Evolutionary conservation across 768 basidiomycete genomes (phyloP).

Genomic region (Trametes gibbosa): DNA sequence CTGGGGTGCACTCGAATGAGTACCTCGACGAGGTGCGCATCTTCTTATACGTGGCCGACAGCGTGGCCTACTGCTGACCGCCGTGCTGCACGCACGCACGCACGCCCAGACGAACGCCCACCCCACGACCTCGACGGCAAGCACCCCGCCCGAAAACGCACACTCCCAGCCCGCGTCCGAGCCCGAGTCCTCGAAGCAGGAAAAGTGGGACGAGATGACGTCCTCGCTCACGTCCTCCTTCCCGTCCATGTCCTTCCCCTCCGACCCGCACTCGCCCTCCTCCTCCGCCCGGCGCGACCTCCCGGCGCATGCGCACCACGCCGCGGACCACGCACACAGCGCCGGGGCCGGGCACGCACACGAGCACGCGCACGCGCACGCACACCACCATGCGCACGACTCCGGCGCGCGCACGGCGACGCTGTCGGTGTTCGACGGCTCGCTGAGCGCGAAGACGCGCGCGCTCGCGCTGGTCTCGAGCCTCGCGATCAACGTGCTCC

Average conservation of each 20-base stretch:
- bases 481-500: slow-evolving; percentile 76
- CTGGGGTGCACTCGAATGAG: slow-evolving; percentile 24
- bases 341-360: slow-evolving; percentile 19
- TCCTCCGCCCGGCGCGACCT: slow-evolving; percentile 31
- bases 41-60: neutral
- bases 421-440: slow-evolving; percentile 65
- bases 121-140: slow-evolving; percentile 4
- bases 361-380: slow-evolving; percentile 22
- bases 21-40: slow-evolving; percentile 30
- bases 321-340: slow-evolving; percentile 13
- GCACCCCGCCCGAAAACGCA: slow-evolving; percentile 6
- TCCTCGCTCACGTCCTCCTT: slow-evolving; percentile 53
- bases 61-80: neutral
- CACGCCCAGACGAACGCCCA: slow-evolving; percentile 12
- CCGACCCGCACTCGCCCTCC: slow-evolving; percentile 52
- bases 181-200: slow-evolving; percentile 32
- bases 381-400: slow-evolving; percentile 8
- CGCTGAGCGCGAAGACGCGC: slow-evolving; percentile 65
- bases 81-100: slow-evolving; percentile 1
- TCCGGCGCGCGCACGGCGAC: slow-evolving; percentile 39
- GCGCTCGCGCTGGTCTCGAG: slow-evolving; percentile 67
- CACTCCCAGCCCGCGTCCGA: slow-evolving; percentile 22
- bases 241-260: slow-evolving; percentile 79
- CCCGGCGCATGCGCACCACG: slow-evolving; percentile 21
- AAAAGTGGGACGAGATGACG: slow-evolving; percentile 71